Percentiles rank a stretch among this genome's conserved stretches.
Conservation (phyloP, 352 stramenopile species). For the Chrysophaeum taylorii region DNA sequence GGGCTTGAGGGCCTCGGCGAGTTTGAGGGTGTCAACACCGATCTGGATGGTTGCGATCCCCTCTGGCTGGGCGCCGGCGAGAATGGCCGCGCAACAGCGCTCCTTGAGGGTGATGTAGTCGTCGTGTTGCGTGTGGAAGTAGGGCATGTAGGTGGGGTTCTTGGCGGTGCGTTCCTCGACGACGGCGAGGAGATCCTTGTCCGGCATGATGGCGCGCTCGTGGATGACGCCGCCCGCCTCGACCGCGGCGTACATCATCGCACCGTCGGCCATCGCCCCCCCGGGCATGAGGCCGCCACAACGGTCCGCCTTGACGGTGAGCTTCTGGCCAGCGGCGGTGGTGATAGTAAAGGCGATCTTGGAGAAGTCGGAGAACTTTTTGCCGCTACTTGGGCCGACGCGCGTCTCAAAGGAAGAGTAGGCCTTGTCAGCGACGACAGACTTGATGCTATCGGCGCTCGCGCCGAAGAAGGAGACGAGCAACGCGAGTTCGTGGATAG, state of each 20-base stretch:
- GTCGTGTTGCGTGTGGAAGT: constrained; percentile 57
- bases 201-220: constrained; percentile 47
- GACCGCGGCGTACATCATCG: constrained; percentile 35
- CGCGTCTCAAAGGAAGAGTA: constrained; percentile 46
- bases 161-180: constrained; percentile 39
- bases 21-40: constrained; percentile 49
- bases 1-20: constrained; percentile 53
- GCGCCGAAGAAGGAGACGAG: constrained; percentile 56
- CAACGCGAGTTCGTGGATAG: constrained; percentile 48
- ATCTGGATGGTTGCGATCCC: constrained; percentile 61
- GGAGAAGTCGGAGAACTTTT: constrained; percentile 52
- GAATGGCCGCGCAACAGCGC: constrained; percentile 37
- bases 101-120: constrained; percentile 61
- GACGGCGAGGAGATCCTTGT: constrained; percentile 45
- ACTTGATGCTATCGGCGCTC: constrained; percentile 50
- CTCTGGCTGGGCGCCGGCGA: constrained; percentile 37
- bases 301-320: constrained; percentile 47
- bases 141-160: constrained; percentile 50
- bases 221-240: constrained; percentile 30
- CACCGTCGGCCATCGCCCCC: constrained; percentile 31
- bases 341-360: constrained; percentile 57
- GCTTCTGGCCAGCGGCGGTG: constrained; percentile 46
- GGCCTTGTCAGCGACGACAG: constrained; percentile 49
- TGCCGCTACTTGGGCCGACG: constrained; percentile 38
- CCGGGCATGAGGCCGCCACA: constrained; percentile 37